Base-by-base conservation (phyloP, 148 eudicot species). In the Polygonum aviculare region DNA sequence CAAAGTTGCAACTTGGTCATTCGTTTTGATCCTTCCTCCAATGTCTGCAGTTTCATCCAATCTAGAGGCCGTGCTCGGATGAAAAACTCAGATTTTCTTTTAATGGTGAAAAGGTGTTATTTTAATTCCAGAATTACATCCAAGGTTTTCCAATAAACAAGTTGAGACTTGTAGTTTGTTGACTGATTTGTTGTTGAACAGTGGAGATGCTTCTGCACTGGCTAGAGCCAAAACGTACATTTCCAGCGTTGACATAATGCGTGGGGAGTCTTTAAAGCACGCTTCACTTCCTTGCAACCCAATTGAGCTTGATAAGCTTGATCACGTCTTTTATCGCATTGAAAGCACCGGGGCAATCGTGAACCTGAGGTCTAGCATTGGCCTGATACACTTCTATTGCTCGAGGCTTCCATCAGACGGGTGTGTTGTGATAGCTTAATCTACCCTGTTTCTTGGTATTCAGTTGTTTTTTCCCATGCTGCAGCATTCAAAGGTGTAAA, bases 51-150 rank as follows among this genome's bases (percentile, higher is more conserved):
- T 82, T 96, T 93, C 82, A 93, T 93, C 82, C 98, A 93, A 80
- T 93, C 98, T 41, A 89, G 92, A 78, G 98, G 98, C 7, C 96
- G 96, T 77, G 98, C 98, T 81, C 84, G 98, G 65, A 91, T 83
- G 94, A 82, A 80, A 35, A 88, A 91, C 71, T 91, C 98, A 31
- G 90, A 88, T 59, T 93, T 91, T 77, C 44, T 93, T 63, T 33
- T 91, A 77, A 85, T 93, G 94, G 88, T 93, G 41, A 80, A 79
- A 75, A 91, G 91, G 99, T 91, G 11, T 38, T 2, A 35, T 11
- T 67, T 19, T 2, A 21, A 60, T 26, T 10, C 55, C 31, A 15
- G 38, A 60, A 60, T 26, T 26, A 15, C 38, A 60, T 60, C 35
- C 38, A 60, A 60, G 38, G 69, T 26, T 60, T 38, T 60, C 40